Conservation (phyloP, 805 yeast genomes). For the Yamadazyma laniorum region DNA sequence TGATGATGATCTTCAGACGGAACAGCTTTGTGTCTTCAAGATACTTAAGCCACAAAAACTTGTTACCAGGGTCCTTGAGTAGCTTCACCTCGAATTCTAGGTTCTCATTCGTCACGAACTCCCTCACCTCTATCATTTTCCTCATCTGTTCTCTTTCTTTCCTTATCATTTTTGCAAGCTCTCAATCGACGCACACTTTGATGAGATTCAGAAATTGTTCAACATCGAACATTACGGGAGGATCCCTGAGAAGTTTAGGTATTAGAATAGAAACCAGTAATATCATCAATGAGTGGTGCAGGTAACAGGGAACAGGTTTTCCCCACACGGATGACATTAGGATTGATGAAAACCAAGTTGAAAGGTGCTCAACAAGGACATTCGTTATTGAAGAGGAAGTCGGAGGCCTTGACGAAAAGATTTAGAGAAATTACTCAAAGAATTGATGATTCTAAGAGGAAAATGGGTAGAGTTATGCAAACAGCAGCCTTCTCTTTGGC, state of each 20-base stretch:
- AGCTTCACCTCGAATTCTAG: slow-evolving; percentile 36
- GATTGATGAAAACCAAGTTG: slow-evolving; percentile 90
- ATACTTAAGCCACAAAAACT: slow-evolving; percentile 48
- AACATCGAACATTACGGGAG: slow-evolving; percentile 3
- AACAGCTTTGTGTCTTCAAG: slow-evolving; percentile 19
- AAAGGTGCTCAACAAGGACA: slow-evolving; percentile 98
- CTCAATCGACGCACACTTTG: slow-evolving; percentile 3
- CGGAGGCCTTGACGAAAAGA: slow-evolving; percentile 94
- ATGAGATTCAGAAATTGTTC: slow-evolving; percentile 1
- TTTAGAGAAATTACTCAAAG: slow-evolving; percentile 93
- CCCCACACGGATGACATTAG: slow-evolving; percentile 97
- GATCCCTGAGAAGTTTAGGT: slow-evolving; percentile 1
- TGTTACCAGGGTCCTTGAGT: slow-evolving; percentile 29
- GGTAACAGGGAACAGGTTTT: slow-evolving; percentile 92
- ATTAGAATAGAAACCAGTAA: slow-evolving; percentile 3
- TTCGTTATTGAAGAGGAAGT: slow-evolving; percentile 86
- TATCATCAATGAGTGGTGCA: slow-evolving; percentile 54
- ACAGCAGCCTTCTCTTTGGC: slow-evolving; percentile 97
- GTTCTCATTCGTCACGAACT: slow-evolving; percentile 23
- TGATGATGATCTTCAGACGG: slow-evolving; percentile 43
- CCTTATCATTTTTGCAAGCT: slow-evolving; percentile 3
- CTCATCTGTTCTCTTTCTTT: slow-evolving; percentile 18
- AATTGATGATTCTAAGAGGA: slow-evolving; percentile 91
- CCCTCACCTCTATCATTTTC: slow-evolving; percentile 4
- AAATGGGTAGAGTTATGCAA: slow-evolving; percentile 98